Conservation (phyloP, 352 stramenopile species). For the Phytophthora idaei region DNA sequence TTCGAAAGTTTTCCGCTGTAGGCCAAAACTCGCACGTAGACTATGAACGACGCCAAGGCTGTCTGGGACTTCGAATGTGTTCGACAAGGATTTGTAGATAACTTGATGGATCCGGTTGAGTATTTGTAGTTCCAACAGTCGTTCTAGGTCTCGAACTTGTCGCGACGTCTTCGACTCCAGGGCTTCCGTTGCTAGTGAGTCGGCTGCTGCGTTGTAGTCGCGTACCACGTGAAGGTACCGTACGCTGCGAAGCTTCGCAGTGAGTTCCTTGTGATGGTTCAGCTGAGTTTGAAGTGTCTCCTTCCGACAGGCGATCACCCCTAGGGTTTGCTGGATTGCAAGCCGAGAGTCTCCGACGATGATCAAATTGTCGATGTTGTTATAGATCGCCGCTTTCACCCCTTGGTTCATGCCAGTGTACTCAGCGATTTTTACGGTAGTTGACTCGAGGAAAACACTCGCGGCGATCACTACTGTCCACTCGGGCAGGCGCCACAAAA, state of each 20-base stretch:
- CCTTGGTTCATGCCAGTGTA: slow-evolving; percentile 13
- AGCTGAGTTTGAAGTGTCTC: neutral
- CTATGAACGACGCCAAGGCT: too few species aligned
- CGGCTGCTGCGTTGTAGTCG: neutral
- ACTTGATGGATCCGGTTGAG: neutral
- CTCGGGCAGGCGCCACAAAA: slow-evolving; percentile 24
- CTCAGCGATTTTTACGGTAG: slow-evolving; percentile 34
- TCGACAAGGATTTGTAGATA: neutral
- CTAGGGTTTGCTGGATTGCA: neutral
- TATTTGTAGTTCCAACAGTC: neutral
- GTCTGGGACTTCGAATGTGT: neutral
- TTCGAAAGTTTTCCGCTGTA: neutral
- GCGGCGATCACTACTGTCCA: slow-evolving; percentile 23
- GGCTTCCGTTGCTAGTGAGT: neutral
- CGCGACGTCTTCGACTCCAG: neutral
- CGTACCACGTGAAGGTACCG: neutral
- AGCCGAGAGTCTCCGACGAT: neutral
- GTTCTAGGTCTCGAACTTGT: neutral
- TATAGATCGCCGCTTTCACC: neutral
- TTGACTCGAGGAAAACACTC: slow-evolving; percentile 9
- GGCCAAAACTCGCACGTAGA: too few species aligned
- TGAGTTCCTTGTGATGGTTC: neutral
- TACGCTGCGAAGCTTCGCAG: neutral
- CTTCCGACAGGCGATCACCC: neutral
- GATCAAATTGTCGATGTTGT: neutral